Base-by-base conservation (phyloP, 768 basidiomycete species). In the Rhizopogon salebrosus region DNA sequence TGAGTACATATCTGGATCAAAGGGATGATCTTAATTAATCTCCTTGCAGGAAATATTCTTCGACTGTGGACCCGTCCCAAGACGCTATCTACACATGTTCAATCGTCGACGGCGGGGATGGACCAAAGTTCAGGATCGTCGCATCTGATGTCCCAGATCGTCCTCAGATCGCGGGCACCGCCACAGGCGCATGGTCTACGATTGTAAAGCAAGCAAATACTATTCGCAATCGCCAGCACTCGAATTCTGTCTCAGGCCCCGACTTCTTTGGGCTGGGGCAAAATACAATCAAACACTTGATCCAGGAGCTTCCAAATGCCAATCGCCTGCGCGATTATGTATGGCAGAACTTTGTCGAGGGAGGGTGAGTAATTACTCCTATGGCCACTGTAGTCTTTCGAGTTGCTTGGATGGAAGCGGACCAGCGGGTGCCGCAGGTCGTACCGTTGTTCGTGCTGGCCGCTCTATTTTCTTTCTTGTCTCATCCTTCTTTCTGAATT, bases 231-330 rank as follows among this genome's bases (percentile, higher is more conserved):
- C 77, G 89, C 13, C 85, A 89, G 57, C 90, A 92, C 62, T 88
- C 85, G 40, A 92, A 92, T 66, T 89, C 87, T 5, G 88, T 93
- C 13, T 92, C 90, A 2, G 90, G 90, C 0, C 90, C 90, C 13
- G 90, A 92, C 69, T 92, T 92, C 67, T 92, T 90, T 62, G 91
- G 91, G 8, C 74, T 93, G 14, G 87, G 87, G 3, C 87, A 92
- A 67, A 92, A 92, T 63, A 87, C 87, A 4, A 91, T 93, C 73
- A 92, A 92, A 71, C 87, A 89, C 62, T 77, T 92, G 35, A 89
- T 93, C n/a, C 90, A 93, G 67, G 86, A 90, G 67, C 75, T 93
- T 14, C 82, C 85, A 6, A 80, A 81, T 53, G 85, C 91, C 13
- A 80, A 85, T 65, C 72, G 80, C 41, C 66, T 92, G 52, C 76